Evolutionary conservation across 106 monocot genomes (phyloP), one percentile per base, ranked within the genome.

Genomic region (Dioscorea zingiberensis): DNA sequence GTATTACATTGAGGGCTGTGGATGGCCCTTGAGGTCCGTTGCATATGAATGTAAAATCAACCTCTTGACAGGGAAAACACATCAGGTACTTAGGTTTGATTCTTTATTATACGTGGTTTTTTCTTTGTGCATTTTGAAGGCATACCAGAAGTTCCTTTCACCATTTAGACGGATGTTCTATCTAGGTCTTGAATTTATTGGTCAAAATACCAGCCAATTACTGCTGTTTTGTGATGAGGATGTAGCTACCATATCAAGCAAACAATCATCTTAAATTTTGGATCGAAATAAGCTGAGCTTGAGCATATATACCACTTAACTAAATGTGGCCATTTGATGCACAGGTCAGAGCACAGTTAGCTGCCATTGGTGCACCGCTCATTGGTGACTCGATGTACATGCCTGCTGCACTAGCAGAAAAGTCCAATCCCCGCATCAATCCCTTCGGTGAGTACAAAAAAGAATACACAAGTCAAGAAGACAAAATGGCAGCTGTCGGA

Each of bases 11-110:
- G 83, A 92, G 61, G 79, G 84, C 24, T 92, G 86, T 73, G 89
- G 79, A 65, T 98, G 97, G 97, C 84, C 88, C 24, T 69, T 53
- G 19, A 84, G 80, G 47, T 69, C 79, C 19, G 62, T 72, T 48
- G 97, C 97, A 7, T 98, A 89, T 76, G 97, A 98, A 58, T 98
- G 97, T 54, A 83, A 80, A 76, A 84, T 98, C 65, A 92, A 92
- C 58, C 82, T 98, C 23, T 71, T 98, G 68, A 98, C 97, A 25
- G 97, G 97, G 47, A 98, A 92, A 82, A 98, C 97, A 68, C 97
- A 98, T 82, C 95, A 97, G 95, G 95, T 97, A 73, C 10, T 27
- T 45, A 25, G 1, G 4, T 38, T 25, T 66, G 15, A 13, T 49
- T 18, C 14, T 11, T 49, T 49, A 11, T 26, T 48, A 44, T 47